Base-by-base conservation (phyloP, 768 basidiomycete genomes). In the Collybia nuda region DNA sequence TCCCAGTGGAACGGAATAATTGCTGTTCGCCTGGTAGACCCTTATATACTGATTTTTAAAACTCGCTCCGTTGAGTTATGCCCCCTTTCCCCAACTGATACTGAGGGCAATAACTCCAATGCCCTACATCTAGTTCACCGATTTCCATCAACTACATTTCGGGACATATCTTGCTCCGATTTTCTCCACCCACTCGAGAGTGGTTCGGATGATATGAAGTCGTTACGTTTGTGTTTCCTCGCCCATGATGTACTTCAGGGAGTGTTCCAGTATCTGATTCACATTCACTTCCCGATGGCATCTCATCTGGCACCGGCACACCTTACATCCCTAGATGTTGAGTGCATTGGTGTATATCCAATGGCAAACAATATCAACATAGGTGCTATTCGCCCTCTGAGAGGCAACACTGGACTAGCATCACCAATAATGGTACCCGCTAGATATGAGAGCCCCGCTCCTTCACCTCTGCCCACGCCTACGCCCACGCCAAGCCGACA, bases 41-140 rank as follows among this genome's bases (percentile, higher is more conserved):
- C 70, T 0, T 76, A 79, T 47, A 56, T 85, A n/a, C 62, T 85
- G 21, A 70, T 78, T 19, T 73, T 84, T 58, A 80, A 75, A 50
- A 65, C 73, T 0, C 77, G 75, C 5, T 74, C 81, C 0, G 56
- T 86, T 19, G 80, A 84, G 50, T 62, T 81, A 2, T 70, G 74
- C 52, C 63, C 72, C 0, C 55, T 72, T 32, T 26, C 37, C 14
- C 5, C 35, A 26, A 19, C 17, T 43, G 62, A 40, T 24, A 45
- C 46, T 40, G 49, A 49, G 9, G 51, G 46, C 6, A 26, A 18
- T 22, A 22, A 19, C 35, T 5, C 39, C 11, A 21, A 40, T 29
- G 38, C 39, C 19, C 45, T 40, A 15, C 17, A 39, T 12, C 46
- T 64, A 3, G 61, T 62, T 48, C 56, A 67, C 44, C 39, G 48